A percentile compares a stretch with the other conserved stretches of the same genome.
Evolutionary conservation across 2,329 filamentous ascomycete species (phyloP).

Genomic region (Aotearoamyces nothofagi): DNA sequence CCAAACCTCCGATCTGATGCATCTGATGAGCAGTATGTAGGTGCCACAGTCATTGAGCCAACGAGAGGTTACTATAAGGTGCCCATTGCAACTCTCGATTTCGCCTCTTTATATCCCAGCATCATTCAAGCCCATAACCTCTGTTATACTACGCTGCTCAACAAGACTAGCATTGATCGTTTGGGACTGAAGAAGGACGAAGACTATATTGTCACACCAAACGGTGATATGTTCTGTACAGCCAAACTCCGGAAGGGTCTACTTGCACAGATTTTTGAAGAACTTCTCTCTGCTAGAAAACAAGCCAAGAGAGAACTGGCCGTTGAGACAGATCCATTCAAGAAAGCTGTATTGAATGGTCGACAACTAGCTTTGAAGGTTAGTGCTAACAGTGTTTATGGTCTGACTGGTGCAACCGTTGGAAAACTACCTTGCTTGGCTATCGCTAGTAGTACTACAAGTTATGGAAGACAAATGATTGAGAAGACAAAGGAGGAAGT

Average conservation of each 20-base stretch:
- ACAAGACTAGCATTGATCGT: slow-evolving; percentile 61
- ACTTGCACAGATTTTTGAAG: slow-evolving; percentile 88
- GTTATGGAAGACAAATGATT: slow-evolving; percentile 97
- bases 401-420: slow-evolving; percentile 87
- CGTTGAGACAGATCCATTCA: slow-evolving; percentile 85
- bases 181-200: slow-evolving; percentile 70
- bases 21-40: slow-evolving; percentile 84
- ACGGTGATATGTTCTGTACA: slow-evolving; percentile 86
- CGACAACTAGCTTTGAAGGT: slow-evolving; percentile 91
- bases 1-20: slow-evolving; percentile 63
- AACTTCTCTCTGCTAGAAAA: slow-evolving; percentile 82
- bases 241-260: slow-evolving; percentile 80
- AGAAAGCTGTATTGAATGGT: slow-evolving; percentile 94
- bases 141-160: slow-evolving; percentile 88
- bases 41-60: slow-evolving; percentile 94
- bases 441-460: slow-evolving; percentile 93
- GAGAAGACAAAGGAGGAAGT: slow-evolving; percentile 96
- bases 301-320: slow-evolving; percentile 84
- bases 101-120: slow-evolving; percentile 93
- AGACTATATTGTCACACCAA: slow-evolving; percentile 93
- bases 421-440: slow-evolving; percentile 90
- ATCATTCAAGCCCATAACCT: slow-evolving; percentile 99
- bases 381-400: slow-evolving; percentile 96
- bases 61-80: slow-evolving; percentile 87
- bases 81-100: slow-evolving; percentile 93